phyloP scores from a whole-genome alignment of 805 yeast species.

The Lipomyces starkeyi region DNA sequence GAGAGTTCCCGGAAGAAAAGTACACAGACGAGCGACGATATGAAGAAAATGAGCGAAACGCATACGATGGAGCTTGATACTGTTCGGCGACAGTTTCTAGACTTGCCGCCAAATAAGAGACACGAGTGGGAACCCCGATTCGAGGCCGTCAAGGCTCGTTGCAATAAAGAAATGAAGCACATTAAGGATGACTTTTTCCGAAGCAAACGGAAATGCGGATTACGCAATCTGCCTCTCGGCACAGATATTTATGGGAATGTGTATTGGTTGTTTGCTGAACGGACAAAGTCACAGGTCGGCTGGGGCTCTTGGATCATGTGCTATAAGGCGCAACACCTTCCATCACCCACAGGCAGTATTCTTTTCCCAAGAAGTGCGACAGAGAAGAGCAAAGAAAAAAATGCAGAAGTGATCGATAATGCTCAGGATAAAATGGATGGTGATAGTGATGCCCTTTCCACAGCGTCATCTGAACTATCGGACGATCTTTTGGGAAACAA shows the following conservation, averaged over 20 bases:
- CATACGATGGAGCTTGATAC: slow-evolving; percentile 38
- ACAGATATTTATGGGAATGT: slow-evolving; percentile 45
- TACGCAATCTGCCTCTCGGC: slow-evolving; percentile 47
- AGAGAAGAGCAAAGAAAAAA: slow-evolving; percentile 3
- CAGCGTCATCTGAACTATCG: slow-evolving; percentile 27
- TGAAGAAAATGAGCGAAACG: slow-evolving; percentile 41
- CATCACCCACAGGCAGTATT: slow-evolving; percentile 35
- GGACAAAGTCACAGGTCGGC: slow-evolving; percentile 39
- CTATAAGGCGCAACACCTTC: slow-evolving; percentile 27
- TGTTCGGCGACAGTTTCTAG: slow-evolving; percentile 38
- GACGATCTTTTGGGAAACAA: slow-evolving; percentile 32
- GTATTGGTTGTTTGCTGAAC: slow-evolving; percentile 49
- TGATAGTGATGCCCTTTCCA: slow-evolving; percentile 24
- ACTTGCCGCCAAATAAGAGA: slow-evolving; percentile 34
- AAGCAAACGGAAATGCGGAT: slow-evolving; percentile 42
- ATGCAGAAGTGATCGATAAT: slow-evolving; percentile 1
- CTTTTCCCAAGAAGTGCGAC: slow-evolving; percentile 26
- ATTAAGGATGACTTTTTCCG: slow-evolving; percentile 43
- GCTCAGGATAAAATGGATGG: neutral
- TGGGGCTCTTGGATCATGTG: slow-evolving; percentile 49
- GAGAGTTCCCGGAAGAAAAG: slow-evolving; percentile 43
- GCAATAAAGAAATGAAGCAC: slow-evolving; percentile 40
- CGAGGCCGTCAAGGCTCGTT: slow-evolving; percentile 41
- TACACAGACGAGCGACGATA: slow-evolving; percentile 41
- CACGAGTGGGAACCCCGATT: slow-evolving; percentile 41